Evolutionary conservation across 495 filamentous ascomycete genomes (phyloP), one percentile per base, ranked within the genome.

Genomic region (Chaetomium cochliodes): DNA sequence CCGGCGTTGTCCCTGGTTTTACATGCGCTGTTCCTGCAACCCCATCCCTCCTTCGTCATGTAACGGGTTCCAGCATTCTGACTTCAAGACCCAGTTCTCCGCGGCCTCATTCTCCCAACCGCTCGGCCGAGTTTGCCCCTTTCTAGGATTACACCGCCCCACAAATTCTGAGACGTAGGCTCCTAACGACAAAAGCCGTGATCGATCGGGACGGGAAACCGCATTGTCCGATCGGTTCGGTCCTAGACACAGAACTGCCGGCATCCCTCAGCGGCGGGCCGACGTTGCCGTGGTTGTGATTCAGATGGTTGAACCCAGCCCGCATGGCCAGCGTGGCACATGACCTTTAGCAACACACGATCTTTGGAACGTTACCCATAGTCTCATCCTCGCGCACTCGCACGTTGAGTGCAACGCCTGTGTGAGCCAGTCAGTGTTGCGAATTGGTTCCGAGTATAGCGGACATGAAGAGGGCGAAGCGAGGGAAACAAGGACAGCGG

Each of bases 151-250:
- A 11, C 22, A 8, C 46, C 46, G 46, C 18, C 46, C 46, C 46
- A 20, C 7, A 22, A 22, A 9, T 46, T 11, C 22, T 28, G 22
- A 62, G 50, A 54, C 33, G 9, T 7, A 0, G 18, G 16, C 50
- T 26, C 23, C 5, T 6, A 20, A 15, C 50, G 26, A 33, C 59
- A 5, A 12, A 52, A 62, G 5, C 20, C 13, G 22, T 28, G 22
- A 22, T 44, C 59, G 50, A 37, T 42, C 51, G 60, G 22, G 1
- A 54, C 41, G 39, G 60, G 52, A 47, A 15, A 5, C 60, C n/a
- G 51, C 52, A 56, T 55, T 51, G 42, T n/a, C 60, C 60, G 37
- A 62, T 62, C 50, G 50, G 60, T 26, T 51, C 60, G 60, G 22
- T 62, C 12, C 9, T 54, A 20, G 23, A 30, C 50, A 44, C 22